Evolutionary conservation across 2,329 filamentous ascomycete species (phyloP).

Genomic region (Pyrenophora teres): DNA sequence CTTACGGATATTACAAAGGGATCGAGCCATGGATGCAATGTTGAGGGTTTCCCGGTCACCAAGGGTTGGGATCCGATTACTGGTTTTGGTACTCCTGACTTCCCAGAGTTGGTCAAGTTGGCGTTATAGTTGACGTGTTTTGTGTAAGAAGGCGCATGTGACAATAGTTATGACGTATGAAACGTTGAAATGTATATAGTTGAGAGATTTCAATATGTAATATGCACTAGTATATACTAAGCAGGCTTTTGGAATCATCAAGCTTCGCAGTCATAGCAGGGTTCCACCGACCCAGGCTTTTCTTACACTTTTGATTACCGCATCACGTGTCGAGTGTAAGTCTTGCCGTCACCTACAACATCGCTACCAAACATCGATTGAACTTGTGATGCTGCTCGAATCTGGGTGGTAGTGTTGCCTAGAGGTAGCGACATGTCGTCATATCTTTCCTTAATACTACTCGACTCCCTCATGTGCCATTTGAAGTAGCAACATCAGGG

Average conservation of each 20-base stretch:
- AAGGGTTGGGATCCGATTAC: slow-evolving; percentile 48
- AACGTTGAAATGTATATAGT: neutral
- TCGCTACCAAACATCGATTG: too few species aligned
- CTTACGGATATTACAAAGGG: slow-evolving; percentile 56
- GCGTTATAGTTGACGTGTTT: slow-evolving; percentile 22
- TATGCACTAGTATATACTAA: too few species aligned
- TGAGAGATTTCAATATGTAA: too few species aligned
- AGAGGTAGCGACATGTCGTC: neutral
- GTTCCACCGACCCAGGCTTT: too few species aligned
- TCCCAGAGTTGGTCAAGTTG: slow-evolving; percentile 35
- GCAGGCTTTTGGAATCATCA: too few species aligned
- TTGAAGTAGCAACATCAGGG: slow-evolving; percentile 47
- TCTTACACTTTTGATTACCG: too few species aligned
- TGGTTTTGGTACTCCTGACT: slow-evolving; percentile 43
- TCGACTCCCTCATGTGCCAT: slow-evolving; percentile 6
- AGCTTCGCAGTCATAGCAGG: too few species aligned
- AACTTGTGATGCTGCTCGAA: too few species aligned
- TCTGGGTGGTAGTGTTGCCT: too few species aligned
- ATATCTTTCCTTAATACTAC: neutral
- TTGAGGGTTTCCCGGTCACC: slow-evolving; percentile 42
- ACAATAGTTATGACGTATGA: neutral
- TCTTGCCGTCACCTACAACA: too few species aligned
- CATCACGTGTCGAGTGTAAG: too few species aligned
- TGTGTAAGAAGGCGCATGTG: neutral
- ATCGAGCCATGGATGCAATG: slow-evolving; percentile 46